phyloP scores from a whole-genome alignment of 2,329 filamentous ascomycete genomes.

The Trematosphaeria pertusa region DNA sequence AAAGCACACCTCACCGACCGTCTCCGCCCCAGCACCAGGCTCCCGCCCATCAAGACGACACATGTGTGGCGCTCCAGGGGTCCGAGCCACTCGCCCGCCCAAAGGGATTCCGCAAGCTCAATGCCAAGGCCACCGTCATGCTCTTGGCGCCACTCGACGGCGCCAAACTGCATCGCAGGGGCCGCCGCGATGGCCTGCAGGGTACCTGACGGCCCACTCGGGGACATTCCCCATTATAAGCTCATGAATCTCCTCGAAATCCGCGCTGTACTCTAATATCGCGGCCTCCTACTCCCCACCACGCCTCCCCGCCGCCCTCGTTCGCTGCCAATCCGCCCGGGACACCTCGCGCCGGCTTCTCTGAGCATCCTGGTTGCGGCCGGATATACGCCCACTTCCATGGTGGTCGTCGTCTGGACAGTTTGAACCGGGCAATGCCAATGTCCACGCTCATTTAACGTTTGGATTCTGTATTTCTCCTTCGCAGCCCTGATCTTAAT shows the following conservation, averaged over 20 bases:
- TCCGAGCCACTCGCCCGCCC: background rate
- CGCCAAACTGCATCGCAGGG: background rate
- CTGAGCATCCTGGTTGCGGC: background rate
- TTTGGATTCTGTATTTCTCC: background rate
- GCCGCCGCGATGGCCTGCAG: background rate
- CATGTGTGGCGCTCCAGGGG: background rate
- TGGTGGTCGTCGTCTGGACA: background rate
- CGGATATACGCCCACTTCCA: background rate
- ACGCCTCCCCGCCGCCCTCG: too few species aligned
- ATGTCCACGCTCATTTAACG: background rate
- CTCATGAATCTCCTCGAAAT: background rate
- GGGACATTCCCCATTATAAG: background rate
- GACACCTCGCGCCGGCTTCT: background rate
- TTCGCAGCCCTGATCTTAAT: too few species aligned
- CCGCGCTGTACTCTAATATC: too few species aligned
- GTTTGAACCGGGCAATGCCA: background rate
- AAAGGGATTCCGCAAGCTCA: background rate
- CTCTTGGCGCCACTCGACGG: background rate
- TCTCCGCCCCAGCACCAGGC: background rate
- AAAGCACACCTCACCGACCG: background rate
- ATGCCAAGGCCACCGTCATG: background rate
- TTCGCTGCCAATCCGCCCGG: too few species aligned
- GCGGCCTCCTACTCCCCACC: too few species aligned
- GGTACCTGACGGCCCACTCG: background rate
- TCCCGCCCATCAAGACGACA: background rate